Evolutionary conservation across 225 moss, liverwort and hornwort species (phyloP).

Genomic region (Asterella californica): DNA sequence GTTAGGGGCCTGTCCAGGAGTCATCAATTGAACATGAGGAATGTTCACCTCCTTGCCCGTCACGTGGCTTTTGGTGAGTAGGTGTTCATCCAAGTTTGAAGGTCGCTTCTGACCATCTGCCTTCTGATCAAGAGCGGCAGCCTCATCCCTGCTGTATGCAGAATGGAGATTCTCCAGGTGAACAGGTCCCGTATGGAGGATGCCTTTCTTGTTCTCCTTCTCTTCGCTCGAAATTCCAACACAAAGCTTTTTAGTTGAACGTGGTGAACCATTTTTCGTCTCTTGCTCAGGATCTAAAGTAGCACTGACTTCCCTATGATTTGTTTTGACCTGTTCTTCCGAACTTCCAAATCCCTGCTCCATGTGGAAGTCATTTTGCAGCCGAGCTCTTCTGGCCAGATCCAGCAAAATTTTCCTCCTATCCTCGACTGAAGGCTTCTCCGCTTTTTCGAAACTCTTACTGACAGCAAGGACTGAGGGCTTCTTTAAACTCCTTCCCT

Average conservation of each 20-base stretch:
- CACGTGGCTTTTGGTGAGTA: background rate
- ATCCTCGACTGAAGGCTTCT: slow-evolving; percentile 3
- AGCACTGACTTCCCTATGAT: background rate
- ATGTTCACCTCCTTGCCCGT: background rate
- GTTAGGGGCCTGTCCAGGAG: background rate
- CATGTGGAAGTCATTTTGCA: slow-evolving; percentile 2
- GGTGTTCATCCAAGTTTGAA: background rate
- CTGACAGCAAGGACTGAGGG: background rate
- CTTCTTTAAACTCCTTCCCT: background rate
- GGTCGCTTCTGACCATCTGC: background rate
- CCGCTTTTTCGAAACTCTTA: background rate
- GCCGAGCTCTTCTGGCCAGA: background rate
- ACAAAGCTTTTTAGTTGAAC: background rate
- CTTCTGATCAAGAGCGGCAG: background rate
- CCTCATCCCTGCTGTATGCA: background rate
- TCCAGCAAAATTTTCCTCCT: background rate
- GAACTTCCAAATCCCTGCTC: slow-evolving; percentile 1
- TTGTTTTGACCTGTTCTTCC: background rate
- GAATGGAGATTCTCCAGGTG: background rate
- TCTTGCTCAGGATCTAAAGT: background rate
- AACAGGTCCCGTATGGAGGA: background rate
- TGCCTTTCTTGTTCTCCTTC: background rate
- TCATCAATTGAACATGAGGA: background rate
- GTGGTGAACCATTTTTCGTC: background rate
- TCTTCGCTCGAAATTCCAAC: background rate